Percentiles rank a stretch among this genome's conserved stretches.
These are phyloP conservation scores for Lasiodiplodia sp. DNA, from an alignment of 2,329 filamentous ascomycete genomes.

Conservation along the genomic window DNA sequence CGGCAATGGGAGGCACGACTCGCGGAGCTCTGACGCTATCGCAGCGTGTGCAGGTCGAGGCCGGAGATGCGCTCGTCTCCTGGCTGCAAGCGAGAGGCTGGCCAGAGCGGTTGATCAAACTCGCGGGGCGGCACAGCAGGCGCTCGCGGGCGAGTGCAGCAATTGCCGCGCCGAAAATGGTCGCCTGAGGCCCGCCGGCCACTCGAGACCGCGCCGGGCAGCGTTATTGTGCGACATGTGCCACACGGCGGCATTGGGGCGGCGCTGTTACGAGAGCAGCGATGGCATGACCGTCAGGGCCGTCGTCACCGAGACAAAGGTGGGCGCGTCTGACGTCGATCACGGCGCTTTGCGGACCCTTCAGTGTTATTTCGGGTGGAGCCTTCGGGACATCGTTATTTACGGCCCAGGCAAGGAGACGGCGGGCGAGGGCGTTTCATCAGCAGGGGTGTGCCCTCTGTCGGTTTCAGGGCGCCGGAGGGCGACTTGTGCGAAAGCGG, in stretches of 20 bases:
- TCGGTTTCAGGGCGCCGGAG: slow-evolving; percentile 20
- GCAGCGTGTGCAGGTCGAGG: slow-evolving; percentile 11
- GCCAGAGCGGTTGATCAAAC: slow-evolving; percentile 19
- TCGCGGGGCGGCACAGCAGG: not conserved
- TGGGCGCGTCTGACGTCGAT: slow-evolving; percentile 28
- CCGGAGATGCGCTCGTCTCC: slow-evolving; percentile 21
- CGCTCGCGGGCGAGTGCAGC: slow-evolving; percentile 11
- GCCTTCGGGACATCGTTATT: slow-evolving; percentile 27
- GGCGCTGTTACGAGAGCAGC: slow-evolving; percentile 15
- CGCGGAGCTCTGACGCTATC: slow-evolving; percentile 11
- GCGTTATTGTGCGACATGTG: slow-evolving; percentile 26
- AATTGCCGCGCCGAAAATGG: not conserved
- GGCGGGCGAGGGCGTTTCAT: slow-evolving; percentile 24
- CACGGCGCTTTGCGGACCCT: slow-evolving; percentile 21
- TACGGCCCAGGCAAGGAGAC: slow-evolving; percentile 20
- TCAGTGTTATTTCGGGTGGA: slow-evolving; percentile 23
- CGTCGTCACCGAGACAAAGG: slow-evolving; percentile 23
- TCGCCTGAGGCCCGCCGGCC: slow-evolving; percentile 8
- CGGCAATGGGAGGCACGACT: slow-evolving; percentile 21
- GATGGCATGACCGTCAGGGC: slow-evolving; percentile 25
- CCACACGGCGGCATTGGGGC: slow-evolving; percentile 14
- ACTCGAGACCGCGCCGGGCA: slow-evolving; percentile 13
- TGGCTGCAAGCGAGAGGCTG: slow-evolving; percentile 10
- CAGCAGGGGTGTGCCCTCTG: slow-evolving; percentile 14
- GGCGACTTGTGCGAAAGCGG: slow-evolving; percentile 20